Percentiles rank a stretch among this genome's conserved stretches.
These are phyloP conservation scores for Coniochaeta sp. DNA, from an alignment of 2,329 filamentous ascomycete genomes.

Conservation along the genomic window DNA sequence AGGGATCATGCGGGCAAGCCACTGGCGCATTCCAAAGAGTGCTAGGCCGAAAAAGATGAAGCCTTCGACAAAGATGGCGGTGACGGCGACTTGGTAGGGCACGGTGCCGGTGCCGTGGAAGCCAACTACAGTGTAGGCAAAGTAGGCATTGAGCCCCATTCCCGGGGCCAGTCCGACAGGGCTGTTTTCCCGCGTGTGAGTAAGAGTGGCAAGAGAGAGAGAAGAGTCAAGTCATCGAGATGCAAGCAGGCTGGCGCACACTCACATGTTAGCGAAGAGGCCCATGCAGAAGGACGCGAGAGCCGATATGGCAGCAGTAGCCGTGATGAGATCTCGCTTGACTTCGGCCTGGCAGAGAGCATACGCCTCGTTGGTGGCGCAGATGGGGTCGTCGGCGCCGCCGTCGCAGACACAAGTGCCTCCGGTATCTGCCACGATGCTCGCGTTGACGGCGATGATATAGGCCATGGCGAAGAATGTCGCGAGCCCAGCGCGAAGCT, in stretches of 20 bases:
- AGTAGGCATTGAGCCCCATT: conserved; percentile 83
- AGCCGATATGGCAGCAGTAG: conserved; percentile 75
- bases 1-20: conserved; percentile 78
- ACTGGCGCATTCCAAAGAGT: conserved; percentile 74
- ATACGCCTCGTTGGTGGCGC: conserved; percentile 50
- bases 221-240: no score
- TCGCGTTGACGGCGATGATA: conserved; percentile 46
- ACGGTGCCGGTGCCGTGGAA: conserved; percentile 66
- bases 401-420: conserved; percentile 69
- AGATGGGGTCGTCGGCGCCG: conserved; percentile 42
- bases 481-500: conserved; percentile 74
- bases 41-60: conserved; percentile 79
- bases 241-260: conserved; percentile 8
- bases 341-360: conserved; percentile 55
- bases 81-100: conserved; percentile 69
- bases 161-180: conserved; percentile 66
- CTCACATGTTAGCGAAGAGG: conserved; percentile 66
- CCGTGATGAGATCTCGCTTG: conserved; percentile 75
- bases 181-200: conserved; percentile 3
- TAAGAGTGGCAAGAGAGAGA: background rate
- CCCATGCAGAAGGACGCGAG: conserved; percentile 80
- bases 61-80: conserved; percentile 83
- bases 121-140: conserved; percentile 75
- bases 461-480: conserved; percentile 64
- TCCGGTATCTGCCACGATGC: conserved; percentile 54